A percentile compares a stretch with the other conserved stretches of the same genome.
Evolutionary conservation across 495 filamentous ascomycete species (phyloP).

Genomic region (Neurospora sp.): DNA sequence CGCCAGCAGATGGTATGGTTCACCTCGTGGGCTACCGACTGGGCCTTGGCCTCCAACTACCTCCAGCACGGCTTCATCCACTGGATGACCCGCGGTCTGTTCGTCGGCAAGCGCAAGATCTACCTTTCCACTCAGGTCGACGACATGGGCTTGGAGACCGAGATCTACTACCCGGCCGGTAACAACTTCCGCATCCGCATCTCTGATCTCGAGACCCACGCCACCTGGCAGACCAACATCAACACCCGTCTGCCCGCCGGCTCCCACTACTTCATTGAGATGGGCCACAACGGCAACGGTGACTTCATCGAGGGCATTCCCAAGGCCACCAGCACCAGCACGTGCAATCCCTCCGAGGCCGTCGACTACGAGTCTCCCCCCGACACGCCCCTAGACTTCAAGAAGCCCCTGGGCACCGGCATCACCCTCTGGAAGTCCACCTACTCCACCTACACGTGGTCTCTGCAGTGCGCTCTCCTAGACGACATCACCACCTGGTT

Average conservation of each 20-base stretch:
- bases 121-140: conserved; percentile 54
- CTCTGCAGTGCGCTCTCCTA: conserved; percentile 31
- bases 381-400: conserved; percentile 43
- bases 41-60: conserved; percentile 45
- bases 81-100: conserved; percentile 49
- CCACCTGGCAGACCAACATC: conserved; percentile 38
- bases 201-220: conserved; percentile 38
- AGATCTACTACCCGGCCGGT: conserved; percentile 36
- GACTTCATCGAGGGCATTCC: conserved; percentile 40
- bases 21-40: conserved; percentile 43
- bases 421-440: conserved; percentile 42
- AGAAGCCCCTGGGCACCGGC: conserved; percentile 48
- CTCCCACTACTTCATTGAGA: conserved; percentile 45
- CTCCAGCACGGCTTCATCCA: conserved; percentile 56
- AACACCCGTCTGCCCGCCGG: conserved; percentile 44
- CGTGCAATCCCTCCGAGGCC: conserved; percentile 10
- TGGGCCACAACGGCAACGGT: conserved; percentile 53
- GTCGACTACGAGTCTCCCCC: conserved; percentile 27
- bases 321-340: neutral
- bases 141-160: conserved; percentile 50
- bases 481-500: conserved; percentile 45
- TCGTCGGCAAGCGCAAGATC: conserved; percentile 44
- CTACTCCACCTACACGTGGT: conserved; percentile 39
- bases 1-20: conserved; percentile 56
- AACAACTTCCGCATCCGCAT: conserved; percentile 40